A percentile compares a stretch with the other conserved stretches of the same genome.
These are phyloP conservation scores for Cenchrus americanus DNA, from an alignment of 176 grass and related monocot genomes.

Conservation along the genomic window DNA sequence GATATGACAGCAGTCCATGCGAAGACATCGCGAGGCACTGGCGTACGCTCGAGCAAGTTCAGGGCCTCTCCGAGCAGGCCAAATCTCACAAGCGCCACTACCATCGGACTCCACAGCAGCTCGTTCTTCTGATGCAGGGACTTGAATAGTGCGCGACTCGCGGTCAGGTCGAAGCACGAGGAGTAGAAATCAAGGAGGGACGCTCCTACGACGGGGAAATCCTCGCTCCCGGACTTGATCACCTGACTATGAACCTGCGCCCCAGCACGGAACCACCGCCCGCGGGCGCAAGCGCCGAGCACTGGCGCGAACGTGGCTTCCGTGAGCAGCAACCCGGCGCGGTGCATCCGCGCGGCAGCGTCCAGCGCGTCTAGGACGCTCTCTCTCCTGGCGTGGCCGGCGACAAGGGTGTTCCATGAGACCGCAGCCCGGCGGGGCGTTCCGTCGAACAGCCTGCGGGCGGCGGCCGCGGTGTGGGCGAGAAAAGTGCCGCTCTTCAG, in stretches of 20 bases:
- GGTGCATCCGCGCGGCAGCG: conserved; percentile 31
- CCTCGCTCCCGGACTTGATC: conserved; percentile 47
- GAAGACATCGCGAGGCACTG: conserved; percentile 44
- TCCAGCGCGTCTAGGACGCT: conserved; percentile 27
- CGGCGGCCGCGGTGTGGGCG: not conserved
- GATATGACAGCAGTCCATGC: conserved; percentile 56
- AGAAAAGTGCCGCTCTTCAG: not conserved
- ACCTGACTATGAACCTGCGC: conserved; percentile 49
- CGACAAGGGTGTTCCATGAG: conserved; percentile 47
- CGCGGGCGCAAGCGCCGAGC: conserved; percentile 52
- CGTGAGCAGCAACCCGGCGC: not conserved
- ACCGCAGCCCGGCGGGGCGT: conserved; percentile 28
- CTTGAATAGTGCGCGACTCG: conserved; percentile 23
- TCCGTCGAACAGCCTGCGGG: conserved; percentile 48
- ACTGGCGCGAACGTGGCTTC: conserved; percentile 48
- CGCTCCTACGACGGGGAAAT: conserved; percentile 27
- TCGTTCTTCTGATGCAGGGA: conserved; percentile 30
- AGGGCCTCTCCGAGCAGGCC: conserved; percentile 40
- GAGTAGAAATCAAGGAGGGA: conserved; percentile 60
- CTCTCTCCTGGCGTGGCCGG: conserved; percentile 18
- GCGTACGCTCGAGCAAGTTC: conserved; percentile 45
- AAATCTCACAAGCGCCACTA: conserved; percentile 61
- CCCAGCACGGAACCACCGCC: not conserved
- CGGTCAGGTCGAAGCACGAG: conserved; percentile 42
- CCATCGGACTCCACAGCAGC: conserved; percentile 60